These are phyloP conservation scores for Fusarium acutatum DNA, from an alignment of 2,329 filamentous ascomycete genomes.

Conservation along the genomic window DNA sequence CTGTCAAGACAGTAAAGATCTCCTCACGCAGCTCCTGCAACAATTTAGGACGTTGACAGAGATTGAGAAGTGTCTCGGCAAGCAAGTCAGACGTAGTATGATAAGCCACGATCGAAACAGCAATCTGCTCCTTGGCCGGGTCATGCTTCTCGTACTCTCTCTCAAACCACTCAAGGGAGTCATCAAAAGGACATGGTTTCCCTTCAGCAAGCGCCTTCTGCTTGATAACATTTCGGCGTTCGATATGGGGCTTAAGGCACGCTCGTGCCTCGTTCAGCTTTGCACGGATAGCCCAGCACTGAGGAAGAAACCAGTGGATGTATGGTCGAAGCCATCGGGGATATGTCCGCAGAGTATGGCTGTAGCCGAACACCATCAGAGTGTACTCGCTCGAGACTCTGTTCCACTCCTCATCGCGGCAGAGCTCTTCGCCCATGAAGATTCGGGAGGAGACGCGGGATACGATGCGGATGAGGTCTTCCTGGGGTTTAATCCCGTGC, in stretches of 20 bases:
- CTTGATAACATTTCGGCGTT: slow-evolving; percentile 46
- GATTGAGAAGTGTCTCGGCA: slow-evolving; percentile 20
- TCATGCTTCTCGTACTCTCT: slow-evolving; percentile 47
- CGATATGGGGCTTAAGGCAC: neutral
- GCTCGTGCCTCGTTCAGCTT: slow-evolving; percentile 38
- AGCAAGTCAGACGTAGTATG: slow-evolving; percentile 58
- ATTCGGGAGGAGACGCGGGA: slow-evolving; percentile 1
- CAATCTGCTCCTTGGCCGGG: slow-evolving; percentile 19
- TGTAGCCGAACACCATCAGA: slow-evolving; percentile 44
- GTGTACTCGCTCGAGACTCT: slow-evolving; percentile 56
- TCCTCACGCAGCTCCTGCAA: slow-evolving; percentile 54
- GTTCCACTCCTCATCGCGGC: slow-evolving; percentile 57
- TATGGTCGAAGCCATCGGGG: slow-evolving; percentile 57
- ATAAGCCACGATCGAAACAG: slow-evolving; percentile 57
- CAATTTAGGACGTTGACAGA: slow-evolving; percentile 53
- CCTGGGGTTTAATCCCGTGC: neutral
- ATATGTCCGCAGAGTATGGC: slow-evolving; percentile 45
- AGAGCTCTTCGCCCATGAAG: slow-evolving; percentile 48
- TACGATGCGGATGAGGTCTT: neutral
- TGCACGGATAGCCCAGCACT: slow-evolving; percentile 43
- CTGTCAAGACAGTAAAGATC: slow-evolving; percentile 26
- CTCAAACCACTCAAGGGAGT: slow-evolving; percentile 65
- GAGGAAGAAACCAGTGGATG: slow-evolving; percentile 53
- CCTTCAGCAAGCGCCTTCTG: neutral
- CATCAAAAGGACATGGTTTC: slow-evolving; percentile 25